A percentile compares a stretch with the other conserved stretches of the same genome.
phyloP scores from a whole-genome alignment of 176 grass and related monocot species.

The Avena atlantica region DNA sequence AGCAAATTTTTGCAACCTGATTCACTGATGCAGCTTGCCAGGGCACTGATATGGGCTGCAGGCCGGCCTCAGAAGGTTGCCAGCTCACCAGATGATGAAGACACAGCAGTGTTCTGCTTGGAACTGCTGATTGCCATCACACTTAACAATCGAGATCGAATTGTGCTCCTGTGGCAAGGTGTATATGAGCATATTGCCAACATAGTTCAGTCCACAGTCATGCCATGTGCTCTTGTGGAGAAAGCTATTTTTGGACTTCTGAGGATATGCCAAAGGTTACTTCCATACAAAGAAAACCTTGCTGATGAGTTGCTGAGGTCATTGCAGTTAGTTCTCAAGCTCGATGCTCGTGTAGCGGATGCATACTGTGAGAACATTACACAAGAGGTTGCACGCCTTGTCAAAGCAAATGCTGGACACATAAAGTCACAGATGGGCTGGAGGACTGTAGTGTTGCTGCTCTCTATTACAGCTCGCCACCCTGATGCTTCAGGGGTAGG shows the following conservation, averaged over 20 bases:
- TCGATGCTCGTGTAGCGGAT: slow-evolving; percentile 93
- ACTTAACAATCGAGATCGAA: slow-evolving; percentile 89
- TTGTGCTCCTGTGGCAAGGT: slow-evolving; percentile 93
- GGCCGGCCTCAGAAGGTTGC: slow-evolving; percentile 87
- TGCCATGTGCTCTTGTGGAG: slow-evolving; percentile 93
- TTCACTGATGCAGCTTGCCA: slow-evolving; percentile 89
- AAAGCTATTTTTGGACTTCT: slow-evolving; percentile 98
- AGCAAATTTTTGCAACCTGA: slow-evolving; percentile 93
- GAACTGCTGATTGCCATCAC: slow-evolving; percentile 96
- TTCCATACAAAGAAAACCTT: slow-evolving; percentile 97
- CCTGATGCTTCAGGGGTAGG: slow-evolving; percentile 88
- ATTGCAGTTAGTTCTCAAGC: slow-evolving; percentile 91
- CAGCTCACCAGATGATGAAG: slow-evolving; percentile 87
- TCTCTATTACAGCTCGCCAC: slow-evolving; percentile 96
- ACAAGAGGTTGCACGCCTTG: slow-evolving; percentile 80
- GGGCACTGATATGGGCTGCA: slow-evolving; percentile 91
- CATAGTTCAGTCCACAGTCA: slow-evolving; percentile 92
- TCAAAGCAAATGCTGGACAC: slow-evolving; percentile 84
- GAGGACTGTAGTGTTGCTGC: slow-evolving; percentile 80
- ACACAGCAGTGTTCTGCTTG: slow-evolving; percentile 97
- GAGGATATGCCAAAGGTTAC: slow-evolving; percentile 92
- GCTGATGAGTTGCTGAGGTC: slow-evolving; percentile 90
- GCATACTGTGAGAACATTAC: slow-evolving; percentile 97
- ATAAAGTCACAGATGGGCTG: slow-evolving; percentile 95
- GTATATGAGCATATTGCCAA: slow-evolving; percentile 97